A percentile compares a stretch with the other conserved stretches of the same genome.
Evolutionary conservation across 2,329 filamentous ascomycete genomes (phyloP).

Genomic region (Cadophora sp.): DNA sequence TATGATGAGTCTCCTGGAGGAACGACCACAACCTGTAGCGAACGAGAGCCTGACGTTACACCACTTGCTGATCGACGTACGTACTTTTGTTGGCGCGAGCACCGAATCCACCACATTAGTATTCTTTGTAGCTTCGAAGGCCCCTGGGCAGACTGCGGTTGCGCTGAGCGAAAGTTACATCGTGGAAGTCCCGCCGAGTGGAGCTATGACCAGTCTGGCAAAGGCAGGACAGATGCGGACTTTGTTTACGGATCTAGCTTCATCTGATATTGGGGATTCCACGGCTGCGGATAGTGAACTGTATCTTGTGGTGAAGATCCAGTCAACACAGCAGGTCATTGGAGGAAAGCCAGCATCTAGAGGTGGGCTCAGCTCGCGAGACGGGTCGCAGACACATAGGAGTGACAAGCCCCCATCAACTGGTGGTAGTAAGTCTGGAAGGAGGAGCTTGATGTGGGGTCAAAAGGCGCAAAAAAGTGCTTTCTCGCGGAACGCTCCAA

Average conservation of each 20-base stretch:
- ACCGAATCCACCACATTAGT: conserved; percentile 78
- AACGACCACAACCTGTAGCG: conserved; percentile 71
- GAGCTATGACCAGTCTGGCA: conserved; percentile 69
- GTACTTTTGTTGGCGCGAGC: conserved; percentile 78
- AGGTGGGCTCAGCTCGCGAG: conserved; percentile 35
- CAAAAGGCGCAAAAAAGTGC: conserved; percentile 61
- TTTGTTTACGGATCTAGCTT: conserved; percentile 83
- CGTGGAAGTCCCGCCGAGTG: conserved; percentile 77
- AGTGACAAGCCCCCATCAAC: conserved; percentile 53
- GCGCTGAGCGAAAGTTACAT: conserved; percentile 84
- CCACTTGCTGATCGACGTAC: conserved; percentile 84
- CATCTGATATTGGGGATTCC: conserved; percentile 58
- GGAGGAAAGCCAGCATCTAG: conserved; percentile 40
- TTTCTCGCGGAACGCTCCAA: conserved; percentile 57
- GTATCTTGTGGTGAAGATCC: conserved; percentile 82
- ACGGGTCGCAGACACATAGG: conserved; percentile 31
- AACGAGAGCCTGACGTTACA: conserved; percentile 78
- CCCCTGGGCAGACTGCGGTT: conserved; percentile 65
- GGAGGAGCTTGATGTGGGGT: conserved; percentile 75
- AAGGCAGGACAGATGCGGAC: conserved; percentile 77
- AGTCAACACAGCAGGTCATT: conserved; percentile 40
- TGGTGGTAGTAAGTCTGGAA: conserved; percentile 58
- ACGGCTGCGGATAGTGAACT: conserved; percentile 72
- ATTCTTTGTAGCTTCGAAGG: conserved; percentile 78
- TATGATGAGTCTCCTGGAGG: conserved; percentile 91